Evolutionary conservation across 2,329 filamentous ascomycete genomes (phyloP).

Genomic region (Alternaria sp.): DNA sequence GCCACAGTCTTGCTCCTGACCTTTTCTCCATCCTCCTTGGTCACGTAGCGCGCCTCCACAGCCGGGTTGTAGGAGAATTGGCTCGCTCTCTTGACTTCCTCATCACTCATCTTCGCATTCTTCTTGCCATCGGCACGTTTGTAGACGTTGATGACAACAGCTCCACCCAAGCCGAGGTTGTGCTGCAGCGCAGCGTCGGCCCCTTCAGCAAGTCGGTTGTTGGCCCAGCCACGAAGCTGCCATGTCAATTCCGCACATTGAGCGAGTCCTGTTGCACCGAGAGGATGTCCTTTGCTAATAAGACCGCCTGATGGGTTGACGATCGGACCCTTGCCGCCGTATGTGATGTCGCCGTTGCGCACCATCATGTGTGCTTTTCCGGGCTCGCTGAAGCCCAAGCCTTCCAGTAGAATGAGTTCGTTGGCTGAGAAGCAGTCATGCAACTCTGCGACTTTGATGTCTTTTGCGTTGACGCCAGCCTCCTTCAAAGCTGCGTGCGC

Average conservation of each 20-base stretch:
- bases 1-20: constrained; percentile 71
- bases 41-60: constrained; percentile 86
- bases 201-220: constrained; percentile 74
- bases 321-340: constrained; percentile 74
- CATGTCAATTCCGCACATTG: constrained; percentile 94
- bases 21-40: constrained; percentile 71
- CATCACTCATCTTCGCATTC: constrained; percentile 66
- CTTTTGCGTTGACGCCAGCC: constrained; percentile 68
- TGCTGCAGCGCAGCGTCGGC: constrained; percentile 83
- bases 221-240: constrained; percentile 95
- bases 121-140: constrained; percentile 77
- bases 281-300: constrained; percentile 92
- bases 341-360: constrained; percentile 84
- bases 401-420: constrained; percentile 87
- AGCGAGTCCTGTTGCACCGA: constrained; percentile 89
- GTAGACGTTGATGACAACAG: constrained; percentile 88
- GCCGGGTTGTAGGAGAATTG: constrained; percentile 89
- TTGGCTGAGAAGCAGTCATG: constrained; percentile 98
- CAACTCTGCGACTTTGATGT: constrained; percentile 85
- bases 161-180: constrained; percentile 89
- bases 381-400: constrained; percentile 74
- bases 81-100: constrained; percentile 68
- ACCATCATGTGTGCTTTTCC: constrained; percentile 94
- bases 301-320: constrained; percentile 93
- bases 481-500: constrained; percentile 72